These are phyloP conservation scores for Sclerotiophoma versabilis DNA, from an alignment of 2,329 filamentous ascomycete species.

Conservation along the genomic window DNA sequence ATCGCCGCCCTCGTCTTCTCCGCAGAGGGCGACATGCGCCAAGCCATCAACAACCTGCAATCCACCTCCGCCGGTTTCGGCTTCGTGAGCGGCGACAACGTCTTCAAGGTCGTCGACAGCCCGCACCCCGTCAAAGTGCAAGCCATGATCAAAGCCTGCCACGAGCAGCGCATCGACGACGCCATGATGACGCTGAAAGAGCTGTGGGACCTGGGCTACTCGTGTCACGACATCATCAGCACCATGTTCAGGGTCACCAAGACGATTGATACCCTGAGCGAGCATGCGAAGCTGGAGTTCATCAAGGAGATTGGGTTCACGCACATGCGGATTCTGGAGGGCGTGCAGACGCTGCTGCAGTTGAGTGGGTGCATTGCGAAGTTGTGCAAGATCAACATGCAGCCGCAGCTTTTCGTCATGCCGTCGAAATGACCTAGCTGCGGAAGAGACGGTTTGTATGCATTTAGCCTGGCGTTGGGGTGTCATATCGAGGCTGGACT, in stretches of 20 bases:
- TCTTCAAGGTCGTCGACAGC: conserved; percentile 96
- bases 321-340: conserved; percentile 99
- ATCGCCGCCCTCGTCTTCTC: conserved; percentile 96
- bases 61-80: conserved; percentile 92
- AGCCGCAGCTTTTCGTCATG: conserved; percentile 76
- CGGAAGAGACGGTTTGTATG: too few species aligned
- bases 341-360: conserved; percentile 92
- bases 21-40: conserved; percentile 97
- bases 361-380: conserved; percentile 90
- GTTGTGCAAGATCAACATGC: conserved; percentile 96
- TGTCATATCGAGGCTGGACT: too few species aligned
- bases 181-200: conserved; percentile 87
- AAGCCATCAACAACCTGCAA: conserved; percentile 98
- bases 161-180: conserved; percentile 87
- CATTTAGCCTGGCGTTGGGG: too few species aligned
- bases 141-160: conserved; percentile 97
- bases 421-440: conserved; percentile 26
- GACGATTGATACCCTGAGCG: conserved; percentile 87
- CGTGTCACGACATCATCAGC: conserved; percentile 98
- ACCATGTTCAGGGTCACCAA: conserved; percentile 99
- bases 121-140: conserved; percentile 98
- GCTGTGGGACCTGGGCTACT: conserved; percentile 94
- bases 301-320: conserved; percentile 99
- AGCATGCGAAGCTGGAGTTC: conserved; percentile 95
- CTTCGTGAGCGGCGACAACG: conserved; percentile 96